These are phyloP conservation scores for Rhododendron mucronatum DNA, from an alignment of 148 eudicot species.

Conservation along the genomic window DNA sequence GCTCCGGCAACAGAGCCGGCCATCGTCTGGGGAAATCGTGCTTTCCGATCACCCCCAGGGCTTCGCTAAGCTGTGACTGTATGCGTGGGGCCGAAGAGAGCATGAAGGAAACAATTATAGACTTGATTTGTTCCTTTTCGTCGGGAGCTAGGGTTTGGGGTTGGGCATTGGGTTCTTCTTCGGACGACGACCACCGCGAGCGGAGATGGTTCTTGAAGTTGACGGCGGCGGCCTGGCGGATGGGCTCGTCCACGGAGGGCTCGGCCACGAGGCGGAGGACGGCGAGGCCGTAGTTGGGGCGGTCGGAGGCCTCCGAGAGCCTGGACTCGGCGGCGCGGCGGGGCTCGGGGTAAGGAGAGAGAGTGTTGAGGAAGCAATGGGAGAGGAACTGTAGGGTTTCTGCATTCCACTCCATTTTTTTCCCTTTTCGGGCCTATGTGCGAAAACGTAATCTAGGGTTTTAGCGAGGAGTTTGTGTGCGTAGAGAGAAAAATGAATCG, in stretches of 20 bases:
- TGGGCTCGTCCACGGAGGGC: slow-evolving; percentile 52
- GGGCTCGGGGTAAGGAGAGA: slow-evolving; percentile 70
- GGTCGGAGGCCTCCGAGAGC: slow-evolving; percentile 56
- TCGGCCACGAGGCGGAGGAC: slow-evolving; percentile 77
- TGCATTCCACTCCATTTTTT: slow-evolving; percentile 53
- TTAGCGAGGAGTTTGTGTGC: not conserved
- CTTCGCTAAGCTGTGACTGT: slow-evolving; percentile 84
- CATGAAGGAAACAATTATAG: slow-evolving; percentile 73
- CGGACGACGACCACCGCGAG: slow-evolving; percentile 53
- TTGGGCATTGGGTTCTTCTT: slow-evolving; percentile 14
- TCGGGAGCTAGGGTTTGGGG: slow-evolving; percentile 38
- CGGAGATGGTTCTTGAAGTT: slow-evolving; percentile 87
- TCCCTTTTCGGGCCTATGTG: not conserved
- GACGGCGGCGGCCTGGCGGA: slow-evolving; percentile 83
- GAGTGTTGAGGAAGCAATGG: slow-evolving; percentile 71
- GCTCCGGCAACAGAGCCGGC: slow-evolving; percentile 68
- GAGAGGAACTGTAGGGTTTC: slow-evolving; percentile 73
- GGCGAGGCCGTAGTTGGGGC: slow-evolving; percentile 68
- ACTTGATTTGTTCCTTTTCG: slow-evolving; percentile 76
- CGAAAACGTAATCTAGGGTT: slow-evolving; percentile 22
- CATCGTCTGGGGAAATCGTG: slow-evolving; percentile 84
- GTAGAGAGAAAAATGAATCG: not conserved
- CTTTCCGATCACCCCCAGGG: slow-evolving; percentile 78
- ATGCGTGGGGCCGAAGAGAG: slow-evolving; percentile 48
- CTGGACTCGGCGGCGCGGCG: slow-evolving; percentile 76